Evolutionary conservation across 139 green algal genomes (phyloP).

Genomic region (Medakamo hakoo): DNA sequence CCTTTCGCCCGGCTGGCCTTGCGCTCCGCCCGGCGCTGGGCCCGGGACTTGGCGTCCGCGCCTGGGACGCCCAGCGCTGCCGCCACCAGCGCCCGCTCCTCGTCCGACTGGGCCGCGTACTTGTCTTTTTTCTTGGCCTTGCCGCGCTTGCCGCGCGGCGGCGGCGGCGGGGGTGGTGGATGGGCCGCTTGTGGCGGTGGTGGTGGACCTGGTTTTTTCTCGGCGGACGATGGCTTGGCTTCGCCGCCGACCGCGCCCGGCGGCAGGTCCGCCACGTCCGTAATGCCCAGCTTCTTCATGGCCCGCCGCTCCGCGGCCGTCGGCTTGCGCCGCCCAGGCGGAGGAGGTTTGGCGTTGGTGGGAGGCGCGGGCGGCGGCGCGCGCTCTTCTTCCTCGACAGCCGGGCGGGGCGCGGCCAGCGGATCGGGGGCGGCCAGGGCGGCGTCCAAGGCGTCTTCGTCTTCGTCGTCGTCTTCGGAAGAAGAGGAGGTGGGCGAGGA

Average conservation of each 20-base stretch:
- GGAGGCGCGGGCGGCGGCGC: too few species aligned
- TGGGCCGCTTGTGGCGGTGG: conserved; percentile 1
- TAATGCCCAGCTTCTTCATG: conserved; percentile 1
- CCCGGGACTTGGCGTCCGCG: conserved; percentile 43
- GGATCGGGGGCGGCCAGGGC: background rate
- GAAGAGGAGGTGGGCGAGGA: background rate
- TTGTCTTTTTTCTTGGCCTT: conserved; percentile 70
- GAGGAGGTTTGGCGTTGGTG: background rate
- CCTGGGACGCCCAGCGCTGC: conserved; percentile 36
- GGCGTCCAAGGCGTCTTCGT: background rate
- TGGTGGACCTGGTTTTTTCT: conserved; percentile 8
- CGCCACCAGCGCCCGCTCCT: conserved; percentile 66
- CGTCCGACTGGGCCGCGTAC: conserved; percentile 88
- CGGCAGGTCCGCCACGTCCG: conserved; percentile 8
- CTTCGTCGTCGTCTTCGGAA: background rate
- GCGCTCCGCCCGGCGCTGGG: conserved; percentile 36
- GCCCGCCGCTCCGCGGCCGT: background rate
- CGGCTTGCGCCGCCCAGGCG: background rate
- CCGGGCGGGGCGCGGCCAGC: background rate
- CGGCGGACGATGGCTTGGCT: conserved; percentile 7
- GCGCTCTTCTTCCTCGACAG: background rate
- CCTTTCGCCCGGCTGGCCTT: conserved; percentile 39
- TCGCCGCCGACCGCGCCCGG: conserved; percentile 8
- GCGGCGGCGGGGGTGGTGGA: background rate
- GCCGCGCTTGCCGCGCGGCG: conserved; percentile 43